phyloP scores from a whole-genome alignment of 192 early-diverging fungal species.

The Chytriomyces sp. region DNA sequence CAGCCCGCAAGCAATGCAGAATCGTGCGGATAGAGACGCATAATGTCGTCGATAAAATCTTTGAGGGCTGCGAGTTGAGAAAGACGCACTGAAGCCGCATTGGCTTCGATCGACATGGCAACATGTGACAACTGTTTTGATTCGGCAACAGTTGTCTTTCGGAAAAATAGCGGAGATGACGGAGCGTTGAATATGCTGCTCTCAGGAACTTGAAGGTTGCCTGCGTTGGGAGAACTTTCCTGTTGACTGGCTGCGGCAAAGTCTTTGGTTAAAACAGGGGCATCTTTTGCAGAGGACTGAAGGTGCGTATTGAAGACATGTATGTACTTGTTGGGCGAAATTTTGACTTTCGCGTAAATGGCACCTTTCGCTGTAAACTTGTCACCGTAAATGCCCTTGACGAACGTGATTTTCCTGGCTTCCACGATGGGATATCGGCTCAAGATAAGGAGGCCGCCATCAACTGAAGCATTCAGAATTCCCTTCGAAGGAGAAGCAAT shows the following conservation, averaged over 20 bases:
- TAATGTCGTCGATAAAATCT: conserved; percentile 61
- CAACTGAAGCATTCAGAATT: conserved; percentile 63
- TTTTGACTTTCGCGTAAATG: conserved; percentile 71
- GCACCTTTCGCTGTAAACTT: conserved; percentile 77
- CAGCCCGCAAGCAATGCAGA: conserved; percentile 67
- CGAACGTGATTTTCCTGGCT: conserved; percentile 60
- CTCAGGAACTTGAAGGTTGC: background rate
- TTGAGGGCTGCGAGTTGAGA: conserved; percentile 69
- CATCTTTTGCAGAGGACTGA: conserved; percentile 63
- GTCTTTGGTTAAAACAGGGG: conserved; percentile 41
- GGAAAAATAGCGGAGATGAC: background rate
- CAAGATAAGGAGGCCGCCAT: conserved; percentile 80
- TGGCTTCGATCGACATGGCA: conserved; percentile 57
- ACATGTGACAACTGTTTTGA: background rate
- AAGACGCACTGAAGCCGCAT: conserved; percentile 59
- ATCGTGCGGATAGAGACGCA: conserved; percentile 49
- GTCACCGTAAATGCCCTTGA: conserved; percentile 69
- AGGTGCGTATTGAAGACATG: conserved; percentile 85
- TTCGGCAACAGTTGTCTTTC: background rate
- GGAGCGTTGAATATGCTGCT: background rate
- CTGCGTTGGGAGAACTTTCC: conserved; percentile 2
- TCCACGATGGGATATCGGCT: conserved; percentile 70
- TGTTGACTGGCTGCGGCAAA: background rate
- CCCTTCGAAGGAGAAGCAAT: conserved; percentile 63
- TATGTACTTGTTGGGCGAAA: conserved; percentile 48